These are phyloP conservation scores for Ogataea methanolica DNA, from an alignment of 805 yeast species.

Conservation along the genomic window DNA sequence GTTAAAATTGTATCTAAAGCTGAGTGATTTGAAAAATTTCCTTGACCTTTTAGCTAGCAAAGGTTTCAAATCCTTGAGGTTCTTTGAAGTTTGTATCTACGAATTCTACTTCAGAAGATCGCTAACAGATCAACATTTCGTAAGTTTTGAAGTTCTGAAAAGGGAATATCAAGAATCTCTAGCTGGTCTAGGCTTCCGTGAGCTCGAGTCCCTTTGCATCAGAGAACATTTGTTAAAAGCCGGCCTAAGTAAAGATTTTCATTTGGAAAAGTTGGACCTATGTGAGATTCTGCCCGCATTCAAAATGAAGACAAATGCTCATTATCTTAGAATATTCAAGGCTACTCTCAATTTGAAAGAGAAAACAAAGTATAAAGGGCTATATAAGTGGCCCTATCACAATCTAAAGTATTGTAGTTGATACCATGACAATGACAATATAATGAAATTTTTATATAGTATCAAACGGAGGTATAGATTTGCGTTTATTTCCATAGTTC, in stretches of 20 bases:
- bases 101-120: constrained; percentile 14
- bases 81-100: constrained; percentile 16
- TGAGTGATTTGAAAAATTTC: constrained; percentile 6
- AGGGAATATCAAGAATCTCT: background rate
- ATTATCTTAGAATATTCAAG: constrained; percentile 17
- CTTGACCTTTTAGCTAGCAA: constrained; percentile 1
- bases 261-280: constrained; percentile 4
- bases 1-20: constrained; percentile 15
- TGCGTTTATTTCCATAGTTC: background rate
- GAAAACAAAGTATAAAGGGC: constrained; percentile 16
- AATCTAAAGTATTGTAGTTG: constrained; percentile 8
- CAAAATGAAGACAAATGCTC: constrained; percentile 9
- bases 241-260: constrained; percentile 4
- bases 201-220: background rate
- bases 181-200: background rate
- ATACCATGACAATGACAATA: background rate
- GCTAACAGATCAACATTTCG: constrained; percentile 9
- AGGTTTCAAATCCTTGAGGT: constrained; percentile 5
- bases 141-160: constrained; percentile 9
- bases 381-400: constrained; percentile 22
- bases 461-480: background rate
- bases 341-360: constrained; percentile 14
- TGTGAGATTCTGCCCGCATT: constrained; percentile 7
- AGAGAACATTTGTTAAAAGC: background rate
- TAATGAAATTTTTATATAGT: background rate